Base-by-base conservation (phyloP, 2,329 filamentous ascomycete genomes). In the Grosmannia serpens region DNA sequence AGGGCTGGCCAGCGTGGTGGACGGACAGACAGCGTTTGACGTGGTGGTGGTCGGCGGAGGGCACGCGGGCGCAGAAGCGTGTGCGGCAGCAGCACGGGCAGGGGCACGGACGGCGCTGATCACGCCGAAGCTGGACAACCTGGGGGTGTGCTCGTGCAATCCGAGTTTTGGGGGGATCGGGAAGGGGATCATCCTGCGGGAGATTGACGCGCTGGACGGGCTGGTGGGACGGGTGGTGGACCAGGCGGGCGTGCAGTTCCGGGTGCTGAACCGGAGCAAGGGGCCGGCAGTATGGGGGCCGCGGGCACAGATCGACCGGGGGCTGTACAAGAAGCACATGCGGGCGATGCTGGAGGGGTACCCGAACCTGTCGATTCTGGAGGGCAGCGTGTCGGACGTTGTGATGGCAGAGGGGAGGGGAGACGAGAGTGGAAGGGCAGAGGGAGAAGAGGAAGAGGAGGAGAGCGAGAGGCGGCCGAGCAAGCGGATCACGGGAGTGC, bases 161-260 rank as follows among this genome's bases (percentile, higher is more conserved):
- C 92, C 92, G 1, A 95, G 90, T 63, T 95, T 99, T 68, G 94
- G 94, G 46, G 94, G 94, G n/a, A 97, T 99, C 65, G 94, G 94
- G 51, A 99, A 99, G 70, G 94, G 94, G 20, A 97, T 89, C 11
- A 96, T 99, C 77, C 77, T 99, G 55, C 86, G 92, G 49, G 94
- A 99, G 72, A 86, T 99, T 35, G 94, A 99, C 74, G 94, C 94
- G 0, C 78, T 99, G 60, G 94, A 97, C 68, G 94, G 94, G 0
- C 76, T 99, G 24, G 87, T 91, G 0, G 91, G 90, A 0, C 82
- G 89, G 41, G 86, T 96, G 26, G 90, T 96, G 60, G 94, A 99
- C 74, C 92, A 94, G 70, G 88, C 94, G 3, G 94, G 90, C 7
- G 83, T 96, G n/a, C 92, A 96, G 70, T 99, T 97, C 71, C 85